phyloP scores from a whole-genome alignment of 2,329 filamentous ascomycete species.

The Pyrenochaeta sp. region DNA sequence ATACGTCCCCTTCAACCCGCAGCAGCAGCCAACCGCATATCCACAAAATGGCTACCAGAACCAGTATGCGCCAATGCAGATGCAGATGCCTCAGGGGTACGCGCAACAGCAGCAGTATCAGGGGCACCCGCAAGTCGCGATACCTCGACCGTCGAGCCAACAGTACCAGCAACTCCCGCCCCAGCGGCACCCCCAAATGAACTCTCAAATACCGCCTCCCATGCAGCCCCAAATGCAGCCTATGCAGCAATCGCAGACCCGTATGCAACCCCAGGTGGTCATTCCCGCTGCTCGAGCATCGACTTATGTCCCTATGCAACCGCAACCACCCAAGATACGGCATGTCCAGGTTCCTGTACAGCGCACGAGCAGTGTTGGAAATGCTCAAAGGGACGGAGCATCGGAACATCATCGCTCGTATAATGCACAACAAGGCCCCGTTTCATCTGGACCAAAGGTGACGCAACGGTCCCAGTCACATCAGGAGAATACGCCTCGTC shows the following conservation, averaged over 20 bases:
- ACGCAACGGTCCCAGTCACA: conserved; percentile 48
- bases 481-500: conserved; percentile 35
- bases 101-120: conserved; percentile 22
- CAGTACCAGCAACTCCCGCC: conserved; percentile 32
- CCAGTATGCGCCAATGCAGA: conserved; percentile 29
- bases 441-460: conserved; percentile 46
- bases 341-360: conserved; percentile 39
- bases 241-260: conserved; percentile 17
- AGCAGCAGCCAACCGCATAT: conserved; percentile 36
- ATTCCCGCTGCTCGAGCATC: conserved; percentile 31
- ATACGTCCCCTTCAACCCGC: conserved; percentile 37
- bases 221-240: conserved; percentile 23
- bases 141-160: conserved; percentile 32
- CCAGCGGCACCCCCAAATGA: conserved; percentile 20
- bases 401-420: conserved; percentile 22
- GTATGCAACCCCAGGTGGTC: conserved; percentile 37
- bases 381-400: conserved; percentile 22
- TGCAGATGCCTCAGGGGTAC: conserved; percentile 31
- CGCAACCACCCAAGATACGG: conserved; percentile 35
- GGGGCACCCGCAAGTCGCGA: conserved; percentile 23
- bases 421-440: conserved; percentile 21
- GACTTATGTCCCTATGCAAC: conserved; percentile 34
- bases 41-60: conserved; percentile 33
- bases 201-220: too few species aligned
- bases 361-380: conserved; percentile 21